Conservation (phyloP, 2,329 filamentous ascomycete genomes). For the Daldinia eschscholtzii region DNA sequence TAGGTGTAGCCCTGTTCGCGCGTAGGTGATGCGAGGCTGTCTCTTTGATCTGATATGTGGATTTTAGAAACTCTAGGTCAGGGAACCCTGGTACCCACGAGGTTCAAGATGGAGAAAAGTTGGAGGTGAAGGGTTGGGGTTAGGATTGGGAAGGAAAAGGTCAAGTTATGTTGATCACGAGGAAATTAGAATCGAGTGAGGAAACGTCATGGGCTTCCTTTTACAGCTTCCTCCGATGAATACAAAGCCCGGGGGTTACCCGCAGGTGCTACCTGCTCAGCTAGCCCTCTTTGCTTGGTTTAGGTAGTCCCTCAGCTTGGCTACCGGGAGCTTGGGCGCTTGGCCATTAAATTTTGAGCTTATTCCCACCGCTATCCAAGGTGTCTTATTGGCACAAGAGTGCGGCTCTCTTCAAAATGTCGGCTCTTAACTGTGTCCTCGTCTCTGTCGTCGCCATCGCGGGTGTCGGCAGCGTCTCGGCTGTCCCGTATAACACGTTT, state of each 20-base stretch:
- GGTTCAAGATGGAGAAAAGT: constrained; percentile 18
- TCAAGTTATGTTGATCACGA: constrained; percentile 26
- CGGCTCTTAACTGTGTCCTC: constrained; percentile 30
- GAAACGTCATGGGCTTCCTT: constrained; percentile 17
- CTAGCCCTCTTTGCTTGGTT: neutral
- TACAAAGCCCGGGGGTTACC: constrained; percentile 33
- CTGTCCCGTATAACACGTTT: constrained; percentile 62
- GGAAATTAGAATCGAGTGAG: constrained; percentile 30
- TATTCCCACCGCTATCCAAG: constrained; percentile 24
- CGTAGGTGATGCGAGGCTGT: constrained; percentile 9
- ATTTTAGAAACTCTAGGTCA: neutral
- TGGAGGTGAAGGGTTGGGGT: constrained; percentile 7
- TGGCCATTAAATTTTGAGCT: constrained; percentile 27
- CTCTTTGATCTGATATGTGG: constrained; percentile 26
- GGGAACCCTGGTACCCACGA: constrained; percentile 32
- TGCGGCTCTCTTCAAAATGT: constrained; percentile 36
- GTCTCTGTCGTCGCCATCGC: constrained; percentile 33
- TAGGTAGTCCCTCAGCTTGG: constrained; percentile 14
- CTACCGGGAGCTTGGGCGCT: constrained; percentile 17
- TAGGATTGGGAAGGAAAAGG: constrained; percentile 22
- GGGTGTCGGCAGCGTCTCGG: constrained; percentile 34
- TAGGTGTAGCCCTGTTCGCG: constrained; percentile 5
- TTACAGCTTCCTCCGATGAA: constrained; percentile 3
- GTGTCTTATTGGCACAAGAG: constrained; percentile 4
- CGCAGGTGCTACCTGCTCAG: constrained; percentile 20